These are phyloP conservation scores for Vitis vinifera DNA, from an alignment of 164 flowering plant species.

Conservation along the genomic window DNA sequence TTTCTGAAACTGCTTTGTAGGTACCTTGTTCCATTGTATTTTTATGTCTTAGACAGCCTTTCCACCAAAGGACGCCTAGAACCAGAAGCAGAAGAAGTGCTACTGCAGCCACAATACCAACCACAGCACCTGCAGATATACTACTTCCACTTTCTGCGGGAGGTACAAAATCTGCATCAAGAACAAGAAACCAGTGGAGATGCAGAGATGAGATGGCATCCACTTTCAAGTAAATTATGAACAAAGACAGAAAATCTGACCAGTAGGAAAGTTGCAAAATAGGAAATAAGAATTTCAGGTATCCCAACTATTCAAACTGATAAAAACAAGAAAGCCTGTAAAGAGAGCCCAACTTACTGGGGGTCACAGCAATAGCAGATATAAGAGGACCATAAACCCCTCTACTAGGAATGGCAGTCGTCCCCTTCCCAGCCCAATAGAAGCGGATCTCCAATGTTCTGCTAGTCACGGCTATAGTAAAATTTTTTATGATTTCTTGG, in stretches of 20 bases:
- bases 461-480: constrained; percentile 1
- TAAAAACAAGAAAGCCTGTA: background rate
- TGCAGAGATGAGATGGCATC: no score
- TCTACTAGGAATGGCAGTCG: constrained; percentile 27
- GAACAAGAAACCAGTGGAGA: no score
- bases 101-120: constrained; percentile 25
- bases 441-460: constrained; percentile 19
- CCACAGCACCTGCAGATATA: constrained; percentile 13
- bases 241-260: background rate
- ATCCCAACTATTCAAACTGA: background rate
- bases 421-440: no score
- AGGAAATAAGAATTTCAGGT: background rate
- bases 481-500: background rate
- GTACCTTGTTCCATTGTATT: constrained; percentile 21
- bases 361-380: constrained; percentile 49
- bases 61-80: constrained; percentile 28
- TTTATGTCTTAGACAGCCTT: constrained; percentile 16
- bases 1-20: background rate
- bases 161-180: no score
- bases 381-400: constrained; percentile 56
- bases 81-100: constrained; percentile 18
- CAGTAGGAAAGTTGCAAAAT: no score
- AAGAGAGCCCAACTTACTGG: constrained; percentile 22
- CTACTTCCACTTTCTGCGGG: no score
- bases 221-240: background rate